Evolutionary conservation across 805 yeast genomes (phyloP), one percentile per base, ranked within the genome.

Genomic region (Zygoascus tannicola): DNA sequence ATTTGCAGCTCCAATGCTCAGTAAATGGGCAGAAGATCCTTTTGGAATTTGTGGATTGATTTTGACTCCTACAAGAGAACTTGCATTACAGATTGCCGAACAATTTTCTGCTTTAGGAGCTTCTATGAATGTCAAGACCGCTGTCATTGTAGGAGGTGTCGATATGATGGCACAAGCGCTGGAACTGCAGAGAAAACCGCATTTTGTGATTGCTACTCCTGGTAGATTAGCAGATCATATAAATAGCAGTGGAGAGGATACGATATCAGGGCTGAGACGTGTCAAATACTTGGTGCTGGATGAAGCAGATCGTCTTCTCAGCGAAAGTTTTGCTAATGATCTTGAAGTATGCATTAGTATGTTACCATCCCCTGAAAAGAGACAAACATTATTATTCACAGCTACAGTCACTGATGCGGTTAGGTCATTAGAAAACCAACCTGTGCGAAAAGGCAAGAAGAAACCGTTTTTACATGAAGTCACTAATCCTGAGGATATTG

Each of bases 331-430:
- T 63, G 81, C 88, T 7, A 73, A 76, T 28, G 95, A 90, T 62
- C 67, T 92, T 47, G 74, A 74, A 40, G 71, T 75, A 19, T 86
- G 96, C 56, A 74, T 90, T 55, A 67, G 70, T 4, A 75, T 78
- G 0, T 63, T 92, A 32, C 96, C 98, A 0, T 66, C 74, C 1
- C 68, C 94, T 2, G 71, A 70, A 2, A 69, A 75, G 44, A 75
- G 98, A 55, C 97, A 90, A 62, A 92, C 97, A 0, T 67, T 90
- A 35, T 68, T 92, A 32, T 92, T 92, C 65, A 92, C 98, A 0
- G 98, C 98, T 8, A 92, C 98, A 0, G 84, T 92, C 15, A 90
- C 97, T 0, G 95, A 87, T 56, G 81, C 94, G 1, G 97, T 92
- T 2, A 69, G 94, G 50, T 73, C 85, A 0, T 68, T 92, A 46